Conservation (phyloP, 2,329 filamentous ascomycete species). For the Talaromyces sp. region DNA sequence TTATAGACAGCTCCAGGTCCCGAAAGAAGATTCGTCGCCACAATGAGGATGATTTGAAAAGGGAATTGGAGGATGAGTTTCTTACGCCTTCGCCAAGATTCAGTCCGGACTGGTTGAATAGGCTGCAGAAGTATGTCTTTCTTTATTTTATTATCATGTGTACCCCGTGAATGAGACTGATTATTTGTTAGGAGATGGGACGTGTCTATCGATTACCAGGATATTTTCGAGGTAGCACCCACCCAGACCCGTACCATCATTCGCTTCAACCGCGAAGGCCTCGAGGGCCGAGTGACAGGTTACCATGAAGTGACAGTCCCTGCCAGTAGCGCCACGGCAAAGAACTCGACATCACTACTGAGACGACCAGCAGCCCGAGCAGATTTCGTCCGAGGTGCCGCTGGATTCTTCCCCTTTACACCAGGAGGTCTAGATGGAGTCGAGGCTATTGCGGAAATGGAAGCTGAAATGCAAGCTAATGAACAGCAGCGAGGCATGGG, state of each 20-base stretch:
- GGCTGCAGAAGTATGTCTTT: slow-evolving; percentile 68
- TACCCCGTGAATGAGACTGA: slow-evolving; percentile 5
- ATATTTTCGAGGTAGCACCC: slow-evolving; percentile 81
- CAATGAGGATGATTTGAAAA: slow-evolving; percentile 61
- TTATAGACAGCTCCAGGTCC: slow-evolving; percentile 38
- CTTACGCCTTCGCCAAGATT: slow-evolving; percentile 77
- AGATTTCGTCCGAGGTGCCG: slow-evolving; percentile 88
- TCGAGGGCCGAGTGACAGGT: slow-evolving; percentile 88
- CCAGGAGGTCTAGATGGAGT: slow-evolving; percentile 86
- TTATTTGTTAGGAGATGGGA: slow-evolving; percentile 66
- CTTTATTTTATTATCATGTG: not conserved
- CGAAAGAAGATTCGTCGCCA: slow-evolving; percentile 47
- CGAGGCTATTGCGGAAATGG: slow-evolving; percentile 78
- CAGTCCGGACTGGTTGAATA: slow-evolving; percentile 81
- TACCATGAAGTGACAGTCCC: slow-evolving; percentile 94
- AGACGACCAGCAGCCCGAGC: slow-evolving; percentile 82
- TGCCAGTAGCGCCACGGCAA: slow-evolving; percentile 83
- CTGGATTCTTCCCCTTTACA: slow-evolving; percentile 91
- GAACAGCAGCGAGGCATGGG: slow-evolving; percentile 44
- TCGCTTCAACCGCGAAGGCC: slow-evolving; percentile 83
- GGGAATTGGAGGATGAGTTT: slow-evolving; percentile 71
- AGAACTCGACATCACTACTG: slow-evolving; percentile 87
- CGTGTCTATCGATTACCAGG: slow-evolving; percentile 72
- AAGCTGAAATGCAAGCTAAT: slow-evolving; percentile 66
- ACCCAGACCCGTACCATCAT: slow-evolving; percentile 95